Evolutionary conservation across 1,284 basidiomycete species (phyloP).

Genomic region (Trichosporon sp.): DNA sequence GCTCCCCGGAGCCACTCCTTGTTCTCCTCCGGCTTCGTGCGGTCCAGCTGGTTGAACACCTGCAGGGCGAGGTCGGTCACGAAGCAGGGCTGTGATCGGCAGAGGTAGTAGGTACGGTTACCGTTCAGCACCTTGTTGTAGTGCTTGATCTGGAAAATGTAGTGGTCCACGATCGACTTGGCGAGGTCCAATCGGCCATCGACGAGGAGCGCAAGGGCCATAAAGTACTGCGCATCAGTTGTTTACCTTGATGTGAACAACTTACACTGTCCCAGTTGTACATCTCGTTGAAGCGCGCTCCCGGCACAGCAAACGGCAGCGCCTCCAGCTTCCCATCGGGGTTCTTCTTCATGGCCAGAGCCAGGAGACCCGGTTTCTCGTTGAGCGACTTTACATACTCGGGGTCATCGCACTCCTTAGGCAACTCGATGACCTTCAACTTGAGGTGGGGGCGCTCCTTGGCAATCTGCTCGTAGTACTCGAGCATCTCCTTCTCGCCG

Average conservation of each 20-base stretch:
- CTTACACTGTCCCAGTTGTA: constrained; percentile 45
- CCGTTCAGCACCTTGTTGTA: constrained; percentile 68
- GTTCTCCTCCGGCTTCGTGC: constrained; percentile 73
- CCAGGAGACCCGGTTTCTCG: constrained; percentile 85
- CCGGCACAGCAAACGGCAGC: constrained; percentile 93
- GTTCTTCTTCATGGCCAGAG: constrained; percentile 85
- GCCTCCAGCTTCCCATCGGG: constrained; percentile 79
- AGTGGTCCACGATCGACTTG: constrained; percentile 96
- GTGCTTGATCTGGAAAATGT: constrained; percentile 97
- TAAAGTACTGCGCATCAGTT: constrained; percentile 38
- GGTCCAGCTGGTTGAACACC: constrained; percentile 92
- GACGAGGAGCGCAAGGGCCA: constrained; percentile 74
- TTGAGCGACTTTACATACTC: constrained; percentile 88
- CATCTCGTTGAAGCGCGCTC: constrained; percentile 96
- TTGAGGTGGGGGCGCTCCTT: constrained; percentile 80
- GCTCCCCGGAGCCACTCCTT: constrained; percentile 88
- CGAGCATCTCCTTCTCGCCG: constrained; percentile 85
- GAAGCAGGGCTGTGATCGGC: constrained; percentile 95
- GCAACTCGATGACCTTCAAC: constrained; percentile 83
- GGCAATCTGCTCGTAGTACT: constrained; percentile 68
- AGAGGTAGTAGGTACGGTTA: constrained; percentile 64
- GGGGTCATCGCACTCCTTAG: constrained; percentile 76
- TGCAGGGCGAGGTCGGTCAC: constrained; percentile 97
- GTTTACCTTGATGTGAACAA: constrained; percentile 2
- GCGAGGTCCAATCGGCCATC: constrained; percentile 91